Evolutionary conservation across 2,329 filamentous ascomycete species (phyloP).

Genomic region (Xylariaceae sp.): DNA sequence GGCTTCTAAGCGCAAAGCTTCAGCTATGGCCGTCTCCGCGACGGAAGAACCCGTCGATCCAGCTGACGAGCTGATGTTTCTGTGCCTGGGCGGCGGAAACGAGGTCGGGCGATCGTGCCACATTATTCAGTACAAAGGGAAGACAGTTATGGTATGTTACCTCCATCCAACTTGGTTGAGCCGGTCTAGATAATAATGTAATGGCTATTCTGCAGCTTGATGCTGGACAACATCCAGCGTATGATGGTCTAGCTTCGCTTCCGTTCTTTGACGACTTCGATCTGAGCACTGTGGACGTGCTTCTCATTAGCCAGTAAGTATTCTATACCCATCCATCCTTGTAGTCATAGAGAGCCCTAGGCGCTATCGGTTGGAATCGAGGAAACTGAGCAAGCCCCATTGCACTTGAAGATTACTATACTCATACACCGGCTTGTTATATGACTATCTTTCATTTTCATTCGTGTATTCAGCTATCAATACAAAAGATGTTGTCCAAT

Average conservation of each 20-base stretch:
- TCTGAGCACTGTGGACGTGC: slow-evolving; percentile 93
- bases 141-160: slow-evolving; percentile 89
- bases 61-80: slow-evolving; percentile 90
- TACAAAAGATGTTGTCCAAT: slow-evolving; percentile 49
- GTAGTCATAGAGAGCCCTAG: slow-evolving; percentile 30
- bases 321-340: slow-evolving; percentile 25
- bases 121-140: slow-evolving; percentile 98
- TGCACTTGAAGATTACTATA: not conserved
- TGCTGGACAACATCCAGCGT: slow-evolving; percentile 94
- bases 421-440: slow-evolving; percentile 19
- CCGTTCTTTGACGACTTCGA: slow-evolving; percentile 99
- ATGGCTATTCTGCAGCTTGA: slow-evolving; percentile 70
- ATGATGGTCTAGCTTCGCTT: slow-evolving; percentile 89
- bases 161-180: not conserved
- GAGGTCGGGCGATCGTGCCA: slow-evolving; percentile 97
- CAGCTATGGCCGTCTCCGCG: slow-evolving; percentile 68
- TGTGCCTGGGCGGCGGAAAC: slow-evolving; percentile 92
- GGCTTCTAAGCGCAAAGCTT: slow-evolving; percentile 92
- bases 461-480: slow-evolving; percentile 49
- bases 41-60: slow-evolving; percentile 90
- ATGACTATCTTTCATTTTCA: slow-evolving; percentile 20
- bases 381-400: slow-evolving; percentile 8
- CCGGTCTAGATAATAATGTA: slow-evolving; percentile 23
- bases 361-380: slow-evolving; percentile 34
- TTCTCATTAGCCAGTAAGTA: slow-evolving; percentile 98